These are phyloP conservation scores for Dichotomopilus funicola DNA, from an alignment of 2,329 filamentous ascomycete species.

Conservation along the genomic window DNA sequence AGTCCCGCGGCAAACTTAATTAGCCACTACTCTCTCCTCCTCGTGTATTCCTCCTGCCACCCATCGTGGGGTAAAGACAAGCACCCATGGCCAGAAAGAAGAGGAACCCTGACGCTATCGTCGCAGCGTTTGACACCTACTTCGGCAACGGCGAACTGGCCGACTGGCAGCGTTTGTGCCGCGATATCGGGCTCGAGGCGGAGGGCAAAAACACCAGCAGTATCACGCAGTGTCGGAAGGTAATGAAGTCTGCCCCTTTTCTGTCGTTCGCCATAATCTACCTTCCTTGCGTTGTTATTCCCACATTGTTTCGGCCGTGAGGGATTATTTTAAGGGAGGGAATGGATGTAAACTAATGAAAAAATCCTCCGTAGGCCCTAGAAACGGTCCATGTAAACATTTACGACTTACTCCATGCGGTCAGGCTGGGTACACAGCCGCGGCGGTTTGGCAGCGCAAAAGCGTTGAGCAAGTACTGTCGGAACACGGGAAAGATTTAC, in stretches of 20 bases:
- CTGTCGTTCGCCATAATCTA: background rate
- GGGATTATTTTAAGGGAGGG: background rate
- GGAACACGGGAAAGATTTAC: conserved; percentile 33
- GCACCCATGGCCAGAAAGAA: conserved; percentile 13
- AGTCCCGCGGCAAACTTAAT: background rate
- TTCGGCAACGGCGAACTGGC: conserved; percentile 29
- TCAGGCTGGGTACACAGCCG: conserved; percentile 22
- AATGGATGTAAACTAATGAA: background rate
- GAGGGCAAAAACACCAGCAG: conserved; percentile 28
- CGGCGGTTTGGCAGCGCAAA: conserved; percentile 29
- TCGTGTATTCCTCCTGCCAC: too few relatives aligned
- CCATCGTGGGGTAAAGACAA: too few relatives aligned
- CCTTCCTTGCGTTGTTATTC: background rate
- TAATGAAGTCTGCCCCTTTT: conserved; percentile 19
- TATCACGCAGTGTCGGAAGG: conserved; percentile 41
- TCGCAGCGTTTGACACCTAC: conserved; percentile 27
- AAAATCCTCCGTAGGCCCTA: conserved; percentile 31
- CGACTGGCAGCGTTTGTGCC: conserved; percentile 41
- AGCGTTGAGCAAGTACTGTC: conserved; percentile 34
- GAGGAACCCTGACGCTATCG: conserved; percentile 7
- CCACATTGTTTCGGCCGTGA: background rate
- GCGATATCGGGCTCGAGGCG: conserved; percentile 35
- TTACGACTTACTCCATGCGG: conserved; percentile 38
- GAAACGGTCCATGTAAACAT: conserved; percentile 43
- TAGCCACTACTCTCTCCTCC: background rate